A percentile compares a stretch with the other conserved stretches of the same genome.
These are phyloP conservation scores for Diaporthe citriasiana DNA, from an alignment of 2,329 filamentous ascomycete genomes.

Conservation along the genomic window DNA sequence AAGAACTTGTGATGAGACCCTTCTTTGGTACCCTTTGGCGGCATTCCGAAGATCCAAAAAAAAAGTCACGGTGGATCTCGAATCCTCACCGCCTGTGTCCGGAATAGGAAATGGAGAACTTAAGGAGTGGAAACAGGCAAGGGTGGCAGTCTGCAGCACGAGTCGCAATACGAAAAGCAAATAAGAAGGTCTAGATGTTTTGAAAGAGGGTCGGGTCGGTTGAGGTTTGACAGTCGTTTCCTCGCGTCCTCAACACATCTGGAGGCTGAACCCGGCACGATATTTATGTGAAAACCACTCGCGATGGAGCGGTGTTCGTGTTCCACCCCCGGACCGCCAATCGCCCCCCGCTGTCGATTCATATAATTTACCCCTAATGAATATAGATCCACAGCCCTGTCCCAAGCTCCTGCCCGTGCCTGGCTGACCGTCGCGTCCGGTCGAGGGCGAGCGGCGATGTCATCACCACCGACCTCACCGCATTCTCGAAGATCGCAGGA, in stretches of 20 bases:
- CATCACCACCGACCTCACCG: conserved; percentile 30
- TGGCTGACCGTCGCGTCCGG: conserved; percentile 15
- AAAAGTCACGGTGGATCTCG: conserved; percentile 40
- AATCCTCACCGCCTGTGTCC: conserved; percentile 42
- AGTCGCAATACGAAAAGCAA: conserved; percentile 42
- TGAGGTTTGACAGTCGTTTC: conserved; percentile 25
- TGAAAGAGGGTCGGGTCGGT: conserved; percentile 29
- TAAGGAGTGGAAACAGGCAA: conserved; percentile 39
- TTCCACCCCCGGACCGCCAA: conserved; percentile 39
- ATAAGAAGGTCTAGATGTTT: conserved; percentile 34
- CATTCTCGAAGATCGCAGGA: conserved; percentile 30
- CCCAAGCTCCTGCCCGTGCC: conserved; percentile 33
- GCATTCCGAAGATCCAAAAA: conserved; percentile 41
- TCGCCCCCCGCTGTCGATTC: conserved; percentile 35
- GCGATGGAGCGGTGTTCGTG: conserved; percentile 38
- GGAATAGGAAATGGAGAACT: conserved; percentile 42
- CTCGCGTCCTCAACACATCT: conserved; percentile 12
- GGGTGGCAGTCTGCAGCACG: conserved; percentile 39
- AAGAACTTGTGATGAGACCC: conserved; percentile 43
- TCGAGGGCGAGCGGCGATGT: conserved; percentile 12
- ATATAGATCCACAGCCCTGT: conserved; percentile 34
- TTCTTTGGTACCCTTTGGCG: conserved; percentile 40
- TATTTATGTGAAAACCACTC: conserved; percentile 36
- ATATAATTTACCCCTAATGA: conserved; percentile 41
- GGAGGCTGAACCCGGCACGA: conserved; percentile 35